phyloP scores from a whole-genome alignment of 129 eudicot genomes.

The Apium graveolens region DNA sequence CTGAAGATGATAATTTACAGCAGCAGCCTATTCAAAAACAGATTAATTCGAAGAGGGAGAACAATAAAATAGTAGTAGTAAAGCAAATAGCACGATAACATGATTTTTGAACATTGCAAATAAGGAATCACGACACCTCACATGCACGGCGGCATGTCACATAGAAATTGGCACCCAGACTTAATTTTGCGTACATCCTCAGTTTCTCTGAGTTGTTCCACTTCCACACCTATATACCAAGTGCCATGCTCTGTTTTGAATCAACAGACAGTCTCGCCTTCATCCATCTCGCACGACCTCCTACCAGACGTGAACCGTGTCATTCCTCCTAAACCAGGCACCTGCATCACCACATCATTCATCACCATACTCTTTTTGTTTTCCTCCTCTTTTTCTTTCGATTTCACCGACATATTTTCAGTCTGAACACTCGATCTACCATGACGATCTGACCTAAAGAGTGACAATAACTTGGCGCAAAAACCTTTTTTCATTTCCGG shows the following conservation, averaged over 20 bases:
- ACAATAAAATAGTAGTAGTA: neutral
- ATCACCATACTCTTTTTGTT: neutral
- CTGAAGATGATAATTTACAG: neutral
- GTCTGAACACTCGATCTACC: constrained; percentile 2
- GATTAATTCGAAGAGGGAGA: neutral
- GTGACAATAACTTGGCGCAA: constrained; percentile 29
- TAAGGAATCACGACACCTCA: too few relatives aligned
- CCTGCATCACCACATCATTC: constrained; percentile 23
- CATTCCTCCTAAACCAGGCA: constrained; percentile 76
- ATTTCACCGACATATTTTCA: constrained; percentile 17
- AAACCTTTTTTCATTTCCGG: constrained; percentile 32
- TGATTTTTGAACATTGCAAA: neutral
- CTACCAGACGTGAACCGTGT: constrained; percentile 72
- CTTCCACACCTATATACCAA: neutral
- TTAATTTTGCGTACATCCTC: neutral
- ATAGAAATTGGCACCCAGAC: too few relatives aligned
- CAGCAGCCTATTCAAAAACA: neutral
- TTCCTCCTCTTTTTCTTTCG: constrained; percentile 23
- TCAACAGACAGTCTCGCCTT: constrained; percentile 16
- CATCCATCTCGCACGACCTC: constrained; percentile 42
- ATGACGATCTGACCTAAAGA: constrained; percentile 30
- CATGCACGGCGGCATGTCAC: too few relatives aligned
- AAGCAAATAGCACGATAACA: too few relatives aligned
- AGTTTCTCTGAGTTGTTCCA: neutral
- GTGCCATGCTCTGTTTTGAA: constrained; percentile 14